A percentile compares a stretch with the other conserved stretches of the same genome.
These are phyloP conservation scores for Schwanniomyces vanrijiae DNA, from an alignment of 805 yeast species.

Conservation along the genomic window DNA sequence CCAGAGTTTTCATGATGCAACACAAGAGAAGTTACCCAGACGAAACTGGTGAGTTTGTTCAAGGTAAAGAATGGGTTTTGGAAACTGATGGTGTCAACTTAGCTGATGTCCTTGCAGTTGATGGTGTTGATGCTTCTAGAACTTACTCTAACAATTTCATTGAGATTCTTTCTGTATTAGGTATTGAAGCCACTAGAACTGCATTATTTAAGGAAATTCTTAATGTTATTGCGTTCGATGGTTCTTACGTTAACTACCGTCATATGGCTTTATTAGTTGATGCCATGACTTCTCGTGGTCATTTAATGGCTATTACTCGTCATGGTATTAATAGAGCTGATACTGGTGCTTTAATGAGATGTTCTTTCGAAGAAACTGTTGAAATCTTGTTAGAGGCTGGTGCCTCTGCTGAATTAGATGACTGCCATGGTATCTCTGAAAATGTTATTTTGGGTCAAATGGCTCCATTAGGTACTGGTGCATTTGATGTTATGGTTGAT, in stretches of 20 bases:
- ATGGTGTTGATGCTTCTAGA: conserved; percentile 89
- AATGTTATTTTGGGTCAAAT: conserved; percentile 96
- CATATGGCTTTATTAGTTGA: conserved; percentile 97
- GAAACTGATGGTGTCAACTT: conserved; percentile 98
- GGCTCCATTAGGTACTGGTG: conserved; percentile 99
- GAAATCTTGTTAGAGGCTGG: conserved; percentile 98
- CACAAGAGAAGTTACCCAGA: conserved; percentile 73
- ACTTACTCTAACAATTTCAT: conserved; percentile 96
- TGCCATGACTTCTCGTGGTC: conserved; percentile 98
- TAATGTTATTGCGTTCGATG: conserved; percentile 98
- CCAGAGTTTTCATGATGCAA: conserved; percentile 88
- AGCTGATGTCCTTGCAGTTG: conserved; percentile 91
- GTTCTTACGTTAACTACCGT: conserved; percentile 98
- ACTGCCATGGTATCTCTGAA: conserved; percentile 97
- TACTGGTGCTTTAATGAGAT: conserved; percentile 98
- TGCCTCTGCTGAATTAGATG: conserved; percentile 96
- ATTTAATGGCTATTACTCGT: conserved; percentile 97
- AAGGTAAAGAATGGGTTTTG: conserved; percentile 94
- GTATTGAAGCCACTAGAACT: conserved; percentile 97
- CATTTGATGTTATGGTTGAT: conserved; percentile 93
- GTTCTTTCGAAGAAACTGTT: conserved; percentile 98
- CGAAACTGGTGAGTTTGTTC: conserved; percentile 80
- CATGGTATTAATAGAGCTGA: conserved; percentile 99
- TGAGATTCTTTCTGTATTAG: conserved; percentile 90
- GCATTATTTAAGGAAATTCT: conserved; percentile 92